Evolutionary conservation across 306 rosid species (phyloP).

Genomic region (Carpinus fangiana): DNA sequence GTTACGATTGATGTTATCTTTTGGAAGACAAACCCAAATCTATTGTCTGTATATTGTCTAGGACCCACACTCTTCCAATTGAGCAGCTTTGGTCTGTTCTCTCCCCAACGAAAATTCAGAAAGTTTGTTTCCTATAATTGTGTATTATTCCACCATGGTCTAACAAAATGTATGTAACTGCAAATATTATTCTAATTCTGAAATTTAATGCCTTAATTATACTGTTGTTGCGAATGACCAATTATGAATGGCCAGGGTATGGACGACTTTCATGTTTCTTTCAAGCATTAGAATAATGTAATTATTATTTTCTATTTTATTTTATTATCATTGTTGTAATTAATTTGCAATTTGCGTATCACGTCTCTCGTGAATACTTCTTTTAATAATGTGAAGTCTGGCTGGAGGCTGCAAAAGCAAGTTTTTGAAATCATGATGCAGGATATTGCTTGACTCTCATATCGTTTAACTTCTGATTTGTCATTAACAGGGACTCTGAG

Average conservation of each 20-base stretch:
- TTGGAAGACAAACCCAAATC: background rate
- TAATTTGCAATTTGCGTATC: background rate
- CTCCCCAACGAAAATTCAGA: background rate
- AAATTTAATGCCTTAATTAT: background rate
- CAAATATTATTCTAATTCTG: background rate
- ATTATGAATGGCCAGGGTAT: background rate
- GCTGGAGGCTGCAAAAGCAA: conserved; percentile 11
- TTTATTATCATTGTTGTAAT: background rate
- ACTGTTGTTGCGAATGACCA: background rate
- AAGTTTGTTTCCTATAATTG: background rate
- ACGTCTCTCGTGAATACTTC: background rate
- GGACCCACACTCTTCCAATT: background rate
- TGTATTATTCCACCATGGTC: background rate
- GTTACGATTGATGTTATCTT: background rate
- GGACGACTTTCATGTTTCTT: background rate
- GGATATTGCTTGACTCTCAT: conserved; percentile 23
- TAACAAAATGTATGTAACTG: background rate
- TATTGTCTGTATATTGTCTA: background rate
- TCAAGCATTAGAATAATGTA: too few species aligned
- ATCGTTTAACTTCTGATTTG: conserved; percentile 10
- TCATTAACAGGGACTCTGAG: conserved; percentile 66
- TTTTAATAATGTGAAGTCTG: conserved; percentile 1
- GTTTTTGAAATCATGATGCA: conserved; percentile 10
- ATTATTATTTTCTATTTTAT: background rate
- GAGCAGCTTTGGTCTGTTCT: background rate